Evolutionary conservation across 2,329 filamentous ascomycete species (phyloP), one percentile per base, ranked within the genome.

Genomic region (Volutella citrinella): DNA sequence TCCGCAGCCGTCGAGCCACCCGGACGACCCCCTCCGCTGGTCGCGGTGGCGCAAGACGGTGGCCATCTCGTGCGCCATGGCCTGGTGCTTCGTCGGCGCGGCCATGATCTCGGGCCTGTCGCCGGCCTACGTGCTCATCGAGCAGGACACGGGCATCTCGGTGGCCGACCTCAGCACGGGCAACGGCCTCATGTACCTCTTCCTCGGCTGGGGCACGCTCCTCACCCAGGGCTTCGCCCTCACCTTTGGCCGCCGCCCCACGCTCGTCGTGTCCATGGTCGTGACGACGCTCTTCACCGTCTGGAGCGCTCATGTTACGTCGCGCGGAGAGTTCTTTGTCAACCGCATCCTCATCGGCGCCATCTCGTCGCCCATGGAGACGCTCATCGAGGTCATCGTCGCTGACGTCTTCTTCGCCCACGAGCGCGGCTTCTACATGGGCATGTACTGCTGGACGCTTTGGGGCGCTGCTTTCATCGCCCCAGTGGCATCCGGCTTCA

Each of bases 381-480:
- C 49, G 0, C 30, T 53, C 1, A 47, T 50, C 11, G 47, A 50
- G 24, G 46, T 49, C 5, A 35, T 50, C 13, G 48, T 49, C 13
- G 40, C 31, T 6, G 45, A 50, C 11, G 38, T 50, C 14, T 48
- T 48, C 30, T 50, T 48, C 31, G 38, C 43, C 1, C 49, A 52
- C 32, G 46, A 52, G 6, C 42, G 49, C 19, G 46, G 49, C 0
- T 50, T 52, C 20, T 52, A 50, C 13, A 52, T 50, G 49, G 49
- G 49, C 12, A 30, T 40, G 6, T 50, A 52, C 19, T 43, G 39
- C 19, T 52, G 49, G 49, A 43, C 48, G 3, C 18, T 53, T 3
- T 53, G 47, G 49, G 45, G 47, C 6, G 45, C 42, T 7, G 50
- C 49, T 3, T 50, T 52, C 13, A 44, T 53, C 4, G 45, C 47